Base-by-base conservation (phyloP, 495 filamentous ascomycete species). In the Aspergillus sclerotioniger region DNA sequence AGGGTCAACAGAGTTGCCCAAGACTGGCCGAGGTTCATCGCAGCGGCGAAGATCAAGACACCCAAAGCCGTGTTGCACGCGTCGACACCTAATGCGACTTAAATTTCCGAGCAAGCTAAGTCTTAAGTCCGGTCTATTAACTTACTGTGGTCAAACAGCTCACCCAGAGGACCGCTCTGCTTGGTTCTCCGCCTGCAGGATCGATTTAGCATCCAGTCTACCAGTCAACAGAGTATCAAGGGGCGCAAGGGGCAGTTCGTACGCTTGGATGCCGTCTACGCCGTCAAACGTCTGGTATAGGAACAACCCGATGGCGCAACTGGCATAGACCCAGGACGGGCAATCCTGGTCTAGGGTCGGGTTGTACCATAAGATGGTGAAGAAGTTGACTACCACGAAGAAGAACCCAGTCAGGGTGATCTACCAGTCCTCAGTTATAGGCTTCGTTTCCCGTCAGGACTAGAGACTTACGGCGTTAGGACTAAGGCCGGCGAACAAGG, bases 271-370 rank as follows among this genome's bases (percentile, higher is more conserved):
- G 44, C 94, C 94, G 76, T 98, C 94, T 51, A 96, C 90, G 6
- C 93, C 94, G 75, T 98, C 94, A 72, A 98, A 97, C 0, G 94
- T 98, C 80, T 98, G 94, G 68, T 98, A 98, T 33, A 98, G 73
- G 70, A 97, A 96, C 62, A 98, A 73, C 2, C 94, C 94, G 47
- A 88, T 75, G 19, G 95, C 86, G 87, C 91, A 98, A 60, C 85
- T 88, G 51, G 86, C 87, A 80, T 98, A 98, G 15, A 98, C 94
- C 94, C 93, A 98, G 0, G 80, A 60, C 7, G 94, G 94, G 70
- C 92, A 97, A 70, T 98, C 90, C 70, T 88, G 86, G 72, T 98
- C 94, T 51, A 98, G 78, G 0, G 83, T 88, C n/a, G 94, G 93
- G 64, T 91, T 94, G 76, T 97, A 98, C 89, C 90, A 98, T 51